These are phyloP conservation scores for Pythium oligandrum DNA, from an alignment of 352 stramenopile species.

Conservation along the genomic window DNA sequence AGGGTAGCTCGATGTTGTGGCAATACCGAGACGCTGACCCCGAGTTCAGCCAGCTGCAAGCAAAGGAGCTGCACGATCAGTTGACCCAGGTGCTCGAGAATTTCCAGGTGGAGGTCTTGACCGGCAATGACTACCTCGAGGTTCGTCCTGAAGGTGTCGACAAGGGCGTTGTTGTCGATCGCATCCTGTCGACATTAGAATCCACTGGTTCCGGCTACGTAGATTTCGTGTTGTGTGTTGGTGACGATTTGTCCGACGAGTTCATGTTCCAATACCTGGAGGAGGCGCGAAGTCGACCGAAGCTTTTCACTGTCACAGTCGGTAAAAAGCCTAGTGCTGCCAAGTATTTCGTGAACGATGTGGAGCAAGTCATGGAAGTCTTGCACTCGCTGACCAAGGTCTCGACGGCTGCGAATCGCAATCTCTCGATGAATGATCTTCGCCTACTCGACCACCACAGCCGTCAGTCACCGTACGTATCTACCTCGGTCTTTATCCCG, in stretches of 20 bases:
- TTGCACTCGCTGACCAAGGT: constrained; percentile 85
- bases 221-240: constrained; percentile 97
- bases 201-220: constrained; percentile 66
- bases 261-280: constrained; percentile 95
- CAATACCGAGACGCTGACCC: constrained; percentile 99
- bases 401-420: constrained; percentile 76
- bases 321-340: constrained; percentile 98
- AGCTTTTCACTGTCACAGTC: constrained; percentile 95
- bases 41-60: constrained; percentile 98
- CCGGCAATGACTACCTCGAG: constrained; percentile 85
- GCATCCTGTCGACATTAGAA: constrained; percentile 92
- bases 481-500: constrained; percentile 1
- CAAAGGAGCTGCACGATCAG: constrained; percentile 98
- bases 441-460: constrained; percentile 54
- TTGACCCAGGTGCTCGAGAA: constrained; percentile 93
- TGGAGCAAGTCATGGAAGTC: constrained; percentile 95
- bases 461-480: constrained; percentile 37
- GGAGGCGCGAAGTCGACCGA: constrained; percentile 51
- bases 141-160: constrained; percentile 97
- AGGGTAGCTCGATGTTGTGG: constrained; percentile 98
- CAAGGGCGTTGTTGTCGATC: constrained; percentile 97
- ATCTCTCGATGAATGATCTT: constrained; percentile 84
- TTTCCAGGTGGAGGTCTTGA: constrained; percentile 95
- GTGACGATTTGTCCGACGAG: constrained; percentile 98
- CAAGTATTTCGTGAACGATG: constrained; percentile 97